phyloP scores from a whole-genome alignment of 495 filamentous ascomycete genomes.

The Aspergillus homomorphus region DNA sequence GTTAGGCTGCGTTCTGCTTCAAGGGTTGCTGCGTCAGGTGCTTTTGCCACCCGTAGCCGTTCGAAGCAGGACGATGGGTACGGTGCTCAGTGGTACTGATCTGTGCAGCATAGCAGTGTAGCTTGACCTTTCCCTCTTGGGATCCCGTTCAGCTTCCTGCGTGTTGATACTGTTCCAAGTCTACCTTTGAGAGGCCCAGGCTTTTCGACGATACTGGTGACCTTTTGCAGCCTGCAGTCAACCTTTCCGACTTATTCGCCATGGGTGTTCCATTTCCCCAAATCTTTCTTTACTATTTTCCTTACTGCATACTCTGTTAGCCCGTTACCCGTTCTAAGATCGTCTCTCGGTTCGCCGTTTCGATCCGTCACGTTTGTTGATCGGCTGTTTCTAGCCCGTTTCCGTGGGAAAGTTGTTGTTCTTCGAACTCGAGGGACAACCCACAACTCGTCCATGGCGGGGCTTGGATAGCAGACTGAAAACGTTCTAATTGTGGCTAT shows the following conservation, averaged over 20 bases:
- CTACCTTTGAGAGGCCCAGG: conserved; percentile 35
- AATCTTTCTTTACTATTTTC: conserved; percentile 26
- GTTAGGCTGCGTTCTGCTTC: conserved; percentile 94
- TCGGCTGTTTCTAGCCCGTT: conserved; percentile 7
- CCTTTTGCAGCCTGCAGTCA: conserved; percentile 36
- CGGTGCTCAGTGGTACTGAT: conserved; percentile 62
- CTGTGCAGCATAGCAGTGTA: conserved; percentile 35
- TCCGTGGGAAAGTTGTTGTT: background rate
- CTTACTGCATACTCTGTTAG: conserved; percentile 34
- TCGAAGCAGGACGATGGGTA: conserved; percentile 69
- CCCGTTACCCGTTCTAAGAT: conserved; percentile 41
- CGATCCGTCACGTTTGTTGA: conserved; percentile 29
- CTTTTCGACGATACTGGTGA: conserved; percentile 30
- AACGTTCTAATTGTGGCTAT: conserved; percentile 43
- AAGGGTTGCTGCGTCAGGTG: conserved; percentile 69
- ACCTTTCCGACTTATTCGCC: conserved; percentile 41
- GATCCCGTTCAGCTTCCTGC: conserved; percentile 28
- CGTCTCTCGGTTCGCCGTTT: conserved; percentile 37
- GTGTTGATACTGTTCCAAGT: conserved; percentile 23
- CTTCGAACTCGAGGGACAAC: conserved; percentile 9
- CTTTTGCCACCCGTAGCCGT: conserved; percentile 66
- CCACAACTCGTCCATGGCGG: conserved; percentile 1
- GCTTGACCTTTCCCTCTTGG: conserved; percentile 24
- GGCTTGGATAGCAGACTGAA: conserved; percentile 21
- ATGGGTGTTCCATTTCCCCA: conserved; percentile 34